A percentile compares a stretch with the other conserved stretches of the same genome.
phyloP scores from a whole-genome alignment of 768 basidiomycete genomes.

The Lentinula boryana region DNA sequence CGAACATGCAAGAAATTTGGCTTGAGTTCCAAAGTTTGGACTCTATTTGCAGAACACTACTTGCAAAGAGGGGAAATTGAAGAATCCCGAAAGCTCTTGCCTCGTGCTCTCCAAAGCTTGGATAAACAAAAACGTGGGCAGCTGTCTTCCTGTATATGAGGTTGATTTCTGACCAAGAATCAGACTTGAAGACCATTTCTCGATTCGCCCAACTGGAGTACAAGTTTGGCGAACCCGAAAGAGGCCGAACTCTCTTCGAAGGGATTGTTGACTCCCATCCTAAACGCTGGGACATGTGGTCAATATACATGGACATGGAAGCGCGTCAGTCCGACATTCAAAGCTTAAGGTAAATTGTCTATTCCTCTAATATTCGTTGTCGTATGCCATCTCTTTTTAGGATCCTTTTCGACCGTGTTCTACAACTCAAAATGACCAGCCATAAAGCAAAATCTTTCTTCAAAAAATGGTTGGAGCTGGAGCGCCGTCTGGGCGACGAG shows the following conservation, averaged over 20 bases:
- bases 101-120: conserved; percentile 83
- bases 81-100: conserved; percentile 78
- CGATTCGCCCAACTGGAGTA: conserved; percentile 96
- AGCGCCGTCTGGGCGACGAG: conserved; percentile 82
- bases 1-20: conserved; percentile 92
- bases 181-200: conserved; percentile 93
- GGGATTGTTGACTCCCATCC: conserved; percentile 95
- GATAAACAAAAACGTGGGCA: conserved; percentile 90
- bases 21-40: conserved; percentile 92
- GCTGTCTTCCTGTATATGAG: background rate
- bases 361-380: background rate
- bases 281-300: conserved; percentile 94
- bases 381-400: conserved; percentile 21
- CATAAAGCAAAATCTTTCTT: conserved; percentile 96
- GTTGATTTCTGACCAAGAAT: background rate
- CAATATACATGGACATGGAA: conserved; percentile 96
- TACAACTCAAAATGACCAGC: conserved; percentile 83
- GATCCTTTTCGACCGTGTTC: conserved; percentile 80
- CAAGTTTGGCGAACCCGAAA: conserved; percentile 87
- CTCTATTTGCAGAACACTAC: conserved; percentile 78
- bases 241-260: conserved; percentile 94
- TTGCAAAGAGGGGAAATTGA: conserved; percentile 69
- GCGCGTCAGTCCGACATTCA: conserved; percentile 74
- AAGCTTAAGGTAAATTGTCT: conserved; percentile 52
- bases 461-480: conserved; percentile 95